A percentile compares a stretch with the other conserved stretches of the same genome.
Evolutionary conservation across 352 stramenopile species (phyloP).

Genomic region (Phytopythium montanum): DNA sequence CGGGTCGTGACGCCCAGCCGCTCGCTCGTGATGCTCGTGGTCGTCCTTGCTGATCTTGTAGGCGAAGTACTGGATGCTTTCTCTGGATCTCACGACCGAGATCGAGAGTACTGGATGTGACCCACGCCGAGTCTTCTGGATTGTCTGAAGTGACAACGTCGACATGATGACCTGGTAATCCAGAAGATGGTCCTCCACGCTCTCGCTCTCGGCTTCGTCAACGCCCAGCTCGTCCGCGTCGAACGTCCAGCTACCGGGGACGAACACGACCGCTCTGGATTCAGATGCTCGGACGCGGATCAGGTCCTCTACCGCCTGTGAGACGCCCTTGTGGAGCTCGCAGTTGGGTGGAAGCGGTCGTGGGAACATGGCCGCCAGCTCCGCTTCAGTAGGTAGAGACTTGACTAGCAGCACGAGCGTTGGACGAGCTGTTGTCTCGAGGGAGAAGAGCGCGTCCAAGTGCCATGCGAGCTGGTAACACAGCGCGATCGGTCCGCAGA

Average conservation of each 20-base stretch:
- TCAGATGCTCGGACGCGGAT: slow-evolving; percentile 39
- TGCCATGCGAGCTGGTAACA: slow-evolving; percentile 36
- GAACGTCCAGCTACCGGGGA: slow-evolving; percentile 41
- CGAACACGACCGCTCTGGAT: slow-evolving; percentile 42
- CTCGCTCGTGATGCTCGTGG: slow-evolving; percentile 17
- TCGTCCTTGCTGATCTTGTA: slow-evolving; percentile 35
- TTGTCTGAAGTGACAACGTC: slow-evolving; percentile 39
- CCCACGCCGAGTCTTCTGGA: slow-evolving; percentile 28
- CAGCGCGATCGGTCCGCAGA: slow-evolving; percentile 40
- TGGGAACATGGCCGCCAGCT: slow-evolving; percentile 14
- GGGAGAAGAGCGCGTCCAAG: slow-evolving; percentile 35
- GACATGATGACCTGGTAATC: slow-evolving; percentile 74
- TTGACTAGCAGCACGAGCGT: slow-evolving; percentile 65
- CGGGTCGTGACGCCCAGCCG: neutral
- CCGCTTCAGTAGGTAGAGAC: slow-evolving; percentile 29
- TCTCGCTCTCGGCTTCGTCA: slow-evolving; percentile 21
- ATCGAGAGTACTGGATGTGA: slow-evolving; percentile 19
- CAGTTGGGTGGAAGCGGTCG: slow-evolving; percentile 7
- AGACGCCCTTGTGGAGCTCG: slow-evolving; percentile 18
- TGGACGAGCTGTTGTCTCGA: slow-evolving; percentile 10
- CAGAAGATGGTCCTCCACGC: slow-evolving; percentile 37
- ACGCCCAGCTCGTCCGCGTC: slow-evolving; percentile 29
- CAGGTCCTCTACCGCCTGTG: slow-evolving; percentile 51
- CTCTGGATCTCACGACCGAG: slow-evolving; percentile 48
- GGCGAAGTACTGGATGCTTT: slow-evolving; percentile 55